Conservation (phyloP, 441 rosid genomes). For the Codiaeum variegatum region DNA sequence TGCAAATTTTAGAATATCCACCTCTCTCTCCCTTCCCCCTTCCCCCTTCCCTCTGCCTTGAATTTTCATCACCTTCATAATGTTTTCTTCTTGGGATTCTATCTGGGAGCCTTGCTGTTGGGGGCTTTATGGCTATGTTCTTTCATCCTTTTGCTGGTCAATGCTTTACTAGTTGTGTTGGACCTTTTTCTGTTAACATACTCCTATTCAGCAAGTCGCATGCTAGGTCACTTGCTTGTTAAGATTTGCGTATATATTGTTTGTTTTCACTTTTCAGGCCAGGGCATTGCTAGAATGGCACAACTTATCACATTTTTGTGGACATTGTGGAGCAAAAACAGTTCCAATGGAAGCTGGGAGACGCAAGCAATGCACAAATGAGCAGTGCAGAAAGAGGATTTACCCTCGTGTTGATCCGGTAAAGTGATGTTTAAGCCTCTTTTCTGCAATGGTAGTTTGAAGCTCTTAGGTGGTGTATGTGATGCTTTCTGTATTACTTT, state of each 20-base stretch:
- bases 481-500: background rate
- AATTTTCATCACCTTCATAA: background rate
- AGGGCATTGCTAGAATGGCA: conserved; percentile 95
- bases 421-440: conserved; percentile 23
- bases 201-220: background rate
- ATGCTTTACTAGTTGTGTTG: background rate
- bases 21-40: too few relatives aligned
- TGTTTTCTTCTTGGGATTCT: background rate
- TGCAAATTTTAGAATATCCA: too few relatives aligned
- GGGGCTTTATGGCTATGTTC: background rate
- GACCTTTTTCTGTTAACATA: background rate
- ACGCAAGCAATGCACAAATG: conserved; percentile 65
- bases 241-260: conserved; percentile 2
- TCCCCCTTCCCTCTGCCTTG: background rate
- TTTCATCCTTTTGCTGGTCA: background rate
- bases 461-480: background rate
- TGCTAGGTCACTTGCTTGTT: background rate
- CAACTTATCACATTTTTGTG: conserved; percentile 57
- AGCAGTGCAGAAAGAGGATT: conserved; percentile 54
- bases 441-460: conserved; percentile 8
- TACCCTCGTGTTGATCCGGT: conserved; percentile 97
- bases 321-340: conserved; percentile 63
- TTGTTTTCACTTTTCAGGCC: conserved; percentile 40
- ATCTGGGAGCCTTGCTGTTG: background rate
- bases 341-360: conserved; percentile 77